A percentile compares a stretch with the other conserved stretches of the same genome.
Conservation (phyloP, 108 stramenopile genomes). For the Fragilaria crotonensis region DNA sequence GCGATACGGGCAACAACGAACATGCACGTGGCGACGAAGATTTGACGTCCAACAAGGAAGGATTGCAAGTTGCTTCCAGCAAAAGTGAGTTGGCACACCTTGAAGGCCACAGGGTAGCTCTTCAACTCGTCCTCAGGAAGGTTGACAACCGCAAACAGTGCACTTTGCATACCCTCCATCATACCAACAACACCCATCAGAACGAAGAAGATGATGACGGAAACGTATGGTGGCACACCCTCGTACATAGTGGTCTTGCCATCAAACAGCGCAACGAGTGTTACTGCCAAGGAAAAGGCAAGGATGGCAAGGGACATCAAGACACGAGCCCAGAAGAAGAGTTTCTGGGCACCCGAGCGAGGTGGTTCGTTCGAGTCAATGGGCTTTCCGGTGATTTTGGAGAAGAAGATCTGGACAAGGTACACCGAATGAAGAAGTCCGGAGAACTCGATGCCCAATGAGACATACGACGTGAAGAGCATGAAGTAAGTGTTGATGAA, state of each 20-base stretch:
- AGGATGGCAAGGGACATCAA: conserved; percentile 31
- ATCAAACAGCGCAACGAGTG: no score
- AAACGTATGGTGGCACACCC: conserved; percentile 36
- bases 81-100: conserved; percentile 16
- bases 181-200: conserved; percentile 69
- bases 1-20: conserved; percentile 25
- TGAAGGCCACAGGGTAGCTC: conserved; percentile 3
- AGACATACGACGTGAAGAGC: conserved; percentile 14
- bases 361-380: conserved; percentile 47
- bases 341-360: conserved; percentile 17
- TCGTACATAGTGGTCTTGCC: conserved; percentile 54
- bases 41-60: conserved; percentile 29
- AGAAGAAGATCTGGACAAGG: conserved; percentile 19
- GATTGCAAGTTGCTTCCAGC: conserved; percentile 15
- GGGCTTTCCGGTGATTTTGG: no score
- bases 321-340: conserved; percentile 51
- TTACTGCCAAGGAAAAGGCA: conserved; percentile 43
- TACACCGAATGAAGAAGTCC: conserved; percentile 27
- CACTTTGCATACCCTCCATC: no score
- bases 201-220: conserved; percentile 62
- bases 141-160: conserved; percentile 72
- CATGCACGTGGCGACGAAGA: no score
- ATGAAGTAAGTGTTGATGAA: conserved; percentile 31
- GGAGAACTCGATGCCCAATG: conserved; percentile 17
- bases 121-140: conserved; percentile 20